phyloP scores from a whole-genome alignment of 805 yeast genomes.

The Scheffersomyces coipomensis region DNA sequence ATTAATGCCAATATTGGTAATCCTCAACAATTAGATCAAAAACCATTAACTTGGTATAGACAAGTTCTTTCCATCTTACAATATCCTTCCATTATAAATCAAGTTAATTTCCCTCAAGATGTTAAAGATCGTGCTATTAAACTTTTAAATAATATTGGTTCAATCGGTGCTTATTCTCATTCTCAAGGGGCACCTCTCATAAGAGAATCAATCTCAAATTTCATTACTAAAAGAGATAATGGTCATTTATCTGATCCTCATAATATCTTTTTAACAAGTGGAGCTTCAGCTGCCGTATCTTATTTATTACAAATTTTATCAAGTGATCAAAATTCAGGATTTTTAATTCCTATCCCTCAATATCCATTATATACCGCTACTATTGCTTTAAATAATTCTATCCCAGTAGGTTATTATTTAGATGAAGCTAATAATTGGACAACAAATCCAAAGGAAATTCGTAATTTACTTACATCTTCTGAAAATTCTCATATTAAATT shows the following conservation, averaged over 20 bases:
- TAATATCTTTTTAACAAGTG: constrained; percentile 81
- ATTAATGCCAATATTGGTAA: constrained; percentile 95
- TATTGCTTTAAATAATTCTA: constrained; percentile 76
- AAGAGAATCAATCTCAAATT: constrained; percentile 77
- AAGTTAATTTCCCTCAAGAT: constrained; percentile 55
- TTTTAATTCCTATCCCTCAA: constrained; percentile 94
- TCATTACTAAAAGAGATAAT: constrained; percentile 79
- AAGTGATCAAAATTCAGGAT: constrained; percentile 67
- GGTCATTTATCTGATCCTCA: constrained; percentile 55
- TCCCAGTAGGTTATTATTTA: constrained; percentile 82
- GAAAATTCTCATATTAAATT: constrained; percentile 55
- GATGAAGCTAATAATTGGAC: constrained; percentile 86
- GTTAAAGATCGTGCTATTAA: constrained; percentile 68
- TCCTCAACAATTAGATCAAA: constrained; percentile 95
- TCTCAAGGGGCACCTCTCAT: constrained; percentile 82
- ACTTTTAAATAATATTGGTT: constrained; percentile 63
- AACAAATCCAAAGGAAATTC: constrained; percentile 66
- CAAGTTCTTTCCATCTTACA: constrained; percentile 85
- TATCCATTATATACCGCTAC: constrained; percentile 98
- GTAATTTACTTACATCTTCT: constrained; percentile 49
- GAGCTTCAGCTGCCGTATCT: constrained; percentile 94
- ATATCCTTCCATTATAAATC: constrained; percentile 66
- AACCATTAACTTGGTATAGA: constrained; percentile 92
- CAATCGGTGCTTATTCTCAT: constrained; percentile 93
- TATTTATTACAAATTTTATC: constrained; percentile 72